Evolutionary conservation across 768 basidiomycete genomes (phyloP).

Genomic region (Suillus subaureus): DNA sequence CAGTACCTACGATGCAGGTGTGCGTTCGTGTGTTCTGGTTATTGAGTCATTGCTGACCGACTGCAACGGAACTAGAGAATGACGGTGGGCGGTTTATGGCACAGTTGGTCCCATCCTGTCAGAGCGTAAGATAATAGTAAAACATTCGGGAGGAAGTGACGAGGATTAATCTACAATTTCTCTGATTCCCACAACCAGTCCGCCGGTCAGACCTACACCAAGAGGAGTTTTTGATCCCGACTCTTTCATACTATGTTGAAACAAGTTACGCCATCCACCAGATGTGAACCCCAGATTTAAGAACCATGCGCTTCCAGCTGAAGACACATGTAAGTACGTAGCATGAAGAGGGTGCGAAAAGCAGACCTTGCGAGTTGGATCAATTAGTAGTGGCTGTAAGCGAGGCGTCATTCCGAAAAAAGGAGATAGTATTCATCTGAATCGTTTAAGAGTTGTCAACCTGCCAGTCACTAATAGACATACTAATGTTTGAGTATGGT

Average conservation of each 20-base stretch:
- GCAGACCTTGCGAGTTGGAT: background rate
- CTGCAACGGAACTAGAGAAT: background rate
- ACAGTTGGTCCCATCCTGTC: background rate
- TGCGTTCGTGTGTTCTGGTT: background rate
- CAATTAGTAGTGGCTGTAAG: background rate
- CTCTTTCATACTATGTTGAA: background rate
- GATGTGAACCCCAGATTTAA: background rate
- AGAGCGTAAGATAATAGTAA: background rate
- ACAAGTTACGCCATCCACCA: background rate
- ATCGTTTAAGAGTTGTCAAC: background rate
- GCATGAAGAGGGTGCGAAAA: background rate
- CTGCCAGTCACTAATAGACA: background rate
- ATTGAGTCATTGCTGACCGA: background rate
- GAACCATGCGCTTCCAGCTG: background rate
- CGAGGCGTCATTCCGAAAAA: background rate
- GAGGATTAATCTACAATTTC: background rate
- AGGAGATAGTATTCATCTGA: background rate
- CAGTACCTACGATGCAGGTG: background rate
- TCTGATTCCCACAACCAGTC: background rate
- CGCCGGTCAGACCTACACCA: background rate
- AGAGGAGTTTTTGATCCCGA: background rate
- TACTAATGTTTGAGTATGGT: too few relatives aligned
- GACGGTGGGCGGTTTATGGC: background rate
- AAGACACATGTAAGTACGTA: background rate
- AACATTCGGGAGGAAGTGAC: background rate